Evolutionary conservation across 495 filamentous ascomycete species (phyloP), one percentile per base, ranked within the genome.

Genomic region (Tuber umbilicatum): DNA sequence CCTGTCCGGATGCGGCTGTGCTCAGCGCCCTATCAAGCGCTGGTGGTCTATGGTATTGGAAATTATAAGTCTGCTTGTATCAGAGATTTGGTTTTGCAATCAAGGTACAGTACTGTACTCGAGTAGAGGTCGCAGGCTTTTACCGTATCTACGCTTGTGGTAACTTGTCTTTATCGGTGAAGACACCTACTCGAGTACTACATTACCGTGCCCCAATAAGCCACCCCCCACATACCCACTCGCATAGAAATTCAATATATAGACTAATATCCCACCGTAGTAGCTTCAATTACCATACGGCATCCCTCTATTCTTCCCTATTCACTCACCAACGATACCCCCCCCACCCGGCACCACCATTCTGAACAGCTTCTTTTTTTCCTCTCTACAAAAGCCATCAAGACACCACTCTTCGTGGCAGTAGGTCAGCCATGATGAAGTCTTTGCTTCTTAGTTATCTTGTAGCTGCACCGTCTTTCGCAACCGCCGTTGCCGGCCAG

Each of bases 391-490:
- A 23, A 50, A 21, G 3, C 21, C 21, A n/a, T 0, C 45, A 31
- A 64, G 55, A 17, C 55, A 17, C 14, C 55, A 35, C 27, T 14
- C 50, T 35, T 64, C 27, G 35, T 4, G 55, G 19, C 27, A 35
- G 55, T 19, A 16, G 27, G 27, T 35, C 55, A 35, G 35, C 55
- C 12, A 64, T 64, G 55, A 64, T 64, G 55, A 64, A 27, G 27
- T 31, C 55, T 64, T 17, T 35, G 55, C 27, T 35, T 35, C 55
- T 35, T 7, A 75, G 72, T 41, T 42, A 72, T 7, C 72, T 79
- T 72, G 40, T 78, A 21, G 69, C 72, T 38, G 76, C 71, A 47
- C 55, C 3, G 17, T 12, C 14, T 35, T 35, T 64, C 27, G 3
- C 19, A 14, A 35, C 55, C 2, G 14, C 55, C 19, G 55, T 35